Evolutionary conservation across 163 green algal species (phyloP).

Genomic region (Scenedesmus sp.): DNA sequence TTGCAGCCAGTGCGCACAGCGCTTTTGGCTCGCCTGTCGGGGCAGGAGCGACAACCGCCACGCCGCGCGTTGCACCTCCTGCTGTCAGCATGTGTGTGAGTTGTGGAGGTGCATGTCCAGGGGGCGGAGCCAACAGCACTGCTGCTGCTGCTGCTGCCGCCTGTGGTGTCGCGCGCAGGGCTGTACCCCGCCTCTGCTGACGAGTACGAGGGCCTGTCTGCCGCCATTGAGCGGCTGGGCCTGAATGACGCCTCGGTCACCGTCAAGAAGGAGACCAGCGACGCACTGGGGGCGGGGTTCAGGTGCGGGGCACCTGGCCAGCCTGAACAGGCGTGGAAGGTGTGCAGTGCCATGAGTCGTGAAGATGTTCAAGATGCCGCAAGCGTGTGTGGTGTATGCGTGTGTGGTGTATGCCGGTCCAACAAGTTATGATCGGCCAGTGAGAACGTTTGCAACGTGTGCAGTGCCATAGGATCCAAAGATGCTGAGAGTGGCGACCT

Average conservation of each 20-base stretch:
- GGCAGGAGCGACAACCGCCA: too few relatives aligned
- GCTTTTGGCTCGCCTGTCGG: too few relatives aligned
- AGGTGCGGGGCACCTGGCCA: conserved; percentile 72
- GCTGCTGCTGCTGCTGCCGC: neutral
- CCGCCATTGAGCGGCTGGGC: conserved; percentile 90
- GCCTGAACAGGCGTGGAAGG: too few relatives aligned
- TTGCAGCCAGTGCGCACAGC: too few relatives aligned
- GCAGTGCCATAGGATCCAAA: too few relatives aligned
- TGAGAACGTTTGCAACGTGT: too few relatives aligned
- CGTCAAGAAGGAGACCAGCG: conserved; percentile 84
- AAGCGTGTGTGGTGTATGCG: too few relatives aligned
- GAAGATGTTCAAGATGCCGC: too few relatives aligned
- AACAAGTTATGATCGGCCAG: too few relatives aligned
- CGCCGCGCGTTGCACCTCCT: neutral
- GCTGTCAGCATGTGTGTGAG: neutral
- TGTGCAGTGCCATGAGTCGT: too few relatives aligned
- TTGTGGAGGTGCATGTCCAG: neutral
- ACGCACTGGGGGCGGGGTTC: conserved; percentile 90
- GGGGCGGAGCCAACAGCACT: neutral
- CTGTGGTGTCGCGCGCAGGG: conserved; percentile 25
- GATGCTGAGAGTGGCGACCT: too few relatives aligned
- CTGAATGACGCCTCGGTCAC: conserved; percentile 93
- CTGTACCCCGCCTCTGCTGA: conserved; percentile 70
- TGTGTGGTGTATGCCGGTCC: too few relatives aligned
- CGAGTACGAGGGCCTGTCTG: conserved; percentile 79